Conservation (phyloP, 768 basidiomycete genomes). For the Rhodotorula babjevae region DNA sequence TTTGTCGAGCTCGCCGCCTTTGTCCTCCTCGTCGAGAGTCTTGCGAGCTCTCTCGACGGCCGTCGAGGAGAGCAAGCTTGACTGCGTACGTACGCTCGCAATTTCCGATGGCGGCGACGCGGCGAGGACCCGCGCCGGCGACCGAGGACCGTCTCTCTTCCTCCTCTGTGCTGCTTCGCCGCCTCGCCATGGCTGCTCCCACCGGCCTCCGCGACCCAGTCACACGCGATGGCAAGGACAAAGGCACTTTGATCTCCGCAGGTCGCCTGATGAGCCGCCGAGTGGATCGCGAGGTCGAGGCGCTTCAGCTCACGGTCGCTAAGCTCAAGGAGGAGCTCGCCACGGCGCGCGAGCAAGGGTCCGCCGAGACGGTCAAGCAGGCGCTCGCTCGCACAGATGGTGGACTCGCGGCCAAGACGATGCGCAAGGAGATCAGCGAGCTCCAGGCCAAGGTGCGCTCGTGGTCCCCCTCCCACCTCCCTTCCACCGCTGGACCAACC, state of each 20-base stretch:
- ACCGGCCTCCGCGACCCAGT: background rate
- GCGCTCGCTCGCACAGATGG: background rate
- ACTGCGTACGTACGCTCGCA: too few species aligned
- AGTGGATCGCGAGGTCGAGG: background rate
- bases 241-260: background rate
- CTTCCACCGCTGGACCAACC: background rate
- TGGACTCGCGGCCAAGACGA: background rate
- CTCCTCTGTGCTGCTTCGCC: too few species aligned
- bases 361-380: too few species aligned
- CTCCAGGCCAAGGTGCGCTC: background rate
- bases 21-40: too few species aligned
- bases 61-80: too few species aligned
- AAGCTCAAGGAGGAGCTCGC: background rate
- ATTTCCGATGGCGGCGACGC: too few species aligned
- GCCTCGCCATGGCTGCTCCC: background rate
- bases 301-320: background rate
- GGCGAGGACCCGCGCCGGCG: too few species aligned
- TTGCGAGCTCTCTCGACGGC: too few species aligned
- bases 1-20: too few species aligned
- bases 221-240: background rate
- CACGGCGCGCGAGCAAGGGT: too few species aligned
- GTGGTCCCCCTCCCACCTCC: accelerated
- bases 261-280: background rate
- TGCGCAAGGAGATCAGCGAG: background rate
- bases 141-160: too few species aligned